A percentile compares a stretch with the other conserved stretches of the same genome.
These are phyloP conservation scores for Venturia nashicola DNA, from an alignment of 2,329 filamentous ascomycete species.

Conservation along the genomic window DNA sequence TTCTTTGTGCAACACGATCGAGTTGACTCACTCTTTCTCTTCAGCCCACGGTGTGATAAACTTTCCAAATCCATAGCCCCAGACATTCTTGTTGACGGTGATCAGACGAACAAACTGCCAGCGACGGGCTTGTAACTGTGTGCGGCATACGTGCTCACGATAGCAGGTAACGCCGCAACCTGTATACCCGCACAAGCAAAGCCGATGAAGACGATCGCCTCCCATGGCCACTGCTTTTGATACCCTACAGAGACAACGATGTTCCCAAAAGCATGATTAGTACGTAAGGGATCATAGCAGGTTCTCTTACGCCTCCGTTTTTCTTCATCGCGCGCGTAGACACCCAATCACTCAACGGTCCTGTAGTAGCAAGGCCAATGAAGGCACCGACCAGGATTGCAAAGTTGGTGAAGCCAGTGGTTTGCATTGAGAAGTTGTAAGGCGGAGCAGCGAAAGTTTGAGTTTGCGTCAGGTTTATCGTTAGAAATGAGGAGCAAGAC, in stretches of 20 bases:
- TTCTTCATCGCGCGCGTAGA: conserved; percentile 37
- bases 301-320: conserved; percentile 30
- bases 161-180: conserved; percentile 47
- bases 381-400: conserved; percentile 41
- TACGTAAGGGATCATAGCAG: conserved; percentile 44
- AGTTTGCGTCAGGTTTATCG: conserved; percentile 48
- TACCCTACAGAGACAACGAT: conserved; percentile 43
- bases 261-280: conserved; percentile 43
- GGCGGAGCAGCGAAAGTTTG: conserved; percentile 15
- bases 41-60: conserved; percentile 43
- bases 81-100: conserved; percentile 53
- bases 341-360: conserved; percentile 46
- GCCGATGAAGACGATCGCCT: conserved; percentile 45
- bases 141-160: conserved; percentile 46
- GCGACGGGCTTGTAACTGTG: conserved; percentile 54
- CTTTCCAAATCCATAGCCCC: conserved; percentile 48
- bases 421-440: conserved; percentile 7
- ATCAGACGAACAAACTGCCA: conserved; percentile 46
- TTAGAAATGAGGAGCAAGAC: conserved; percentile 45
- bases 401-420: conserved; percentile 24
- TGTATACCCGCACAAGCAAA: conserved; percentile 46
- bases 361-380: conserved; percentile 43
- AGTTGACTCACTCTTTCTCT: conserved; percentile 27
- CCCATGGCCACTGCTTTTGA: conserved; percentile 41
- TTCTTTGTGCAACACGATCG: not conserved